phyloP scores from a whole-genome alignment of 805 yeast species.

The Sugiyamaella chiloensis region DNA sequence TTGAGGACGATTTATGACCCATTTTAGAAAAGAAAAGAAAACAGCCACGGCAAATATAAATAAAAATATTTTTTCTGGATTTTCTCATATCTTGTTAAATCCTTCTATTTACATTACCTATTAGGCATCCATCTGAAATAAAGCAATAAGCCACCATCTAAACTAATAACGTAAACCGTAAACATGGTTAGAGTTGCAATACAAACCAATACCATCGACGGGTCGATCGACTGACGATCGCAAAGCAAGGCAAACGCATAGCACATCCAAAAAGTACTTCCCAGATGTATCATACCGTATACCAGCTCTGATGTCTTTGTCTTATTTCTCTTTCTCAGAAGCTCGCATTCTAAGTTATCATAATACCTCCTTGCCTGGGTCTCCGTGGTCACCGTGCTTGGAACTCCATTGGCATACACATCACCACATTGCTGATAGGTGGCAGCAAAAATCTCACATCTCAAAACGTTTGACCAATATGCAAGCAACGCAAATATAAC shows the following conservation, averaged over 20 bases:
- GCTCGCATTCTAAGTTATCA: constrained; percentile 1
- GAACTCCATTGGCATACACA: neutral
- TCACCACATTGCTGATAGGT: neutral
- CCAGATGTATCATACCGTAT: neutral
- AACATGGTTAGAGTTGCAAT: neutral
- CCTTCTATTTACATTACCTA: neutral
- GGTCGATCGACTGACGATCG: neutral
- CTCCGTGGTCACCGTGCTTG: neutral
- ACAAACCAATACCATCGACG: neutral
- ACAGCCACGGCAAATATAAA: too few species aligned
- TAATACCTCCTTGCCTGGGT: neutral
- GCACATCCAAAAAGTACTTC: neutral
- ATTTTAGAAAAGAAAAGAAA: too few species aligned
- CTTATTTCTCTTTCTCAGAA: neutral
- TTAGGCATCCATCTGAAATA: constrained; percentile 5
- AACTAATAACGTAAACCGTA: neutral
- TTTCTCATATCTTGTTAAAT: too few species aligned
- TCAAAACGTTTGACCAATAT: neutral
- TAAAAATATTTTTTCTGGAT: too few species aligned
- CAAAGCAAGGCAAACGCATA: neutral
- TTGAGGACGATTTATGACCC: too few species aligned
- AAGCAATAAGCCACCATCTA: neutral
- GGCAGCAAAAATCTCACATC: neutral
- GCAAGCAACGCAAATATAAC: neutral
- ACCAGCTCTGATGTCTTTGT: neutral